phyloP scores from a whole-genome alignment of 805 yeast genomes.

The Yamadazyma akitaensis region DNA sequence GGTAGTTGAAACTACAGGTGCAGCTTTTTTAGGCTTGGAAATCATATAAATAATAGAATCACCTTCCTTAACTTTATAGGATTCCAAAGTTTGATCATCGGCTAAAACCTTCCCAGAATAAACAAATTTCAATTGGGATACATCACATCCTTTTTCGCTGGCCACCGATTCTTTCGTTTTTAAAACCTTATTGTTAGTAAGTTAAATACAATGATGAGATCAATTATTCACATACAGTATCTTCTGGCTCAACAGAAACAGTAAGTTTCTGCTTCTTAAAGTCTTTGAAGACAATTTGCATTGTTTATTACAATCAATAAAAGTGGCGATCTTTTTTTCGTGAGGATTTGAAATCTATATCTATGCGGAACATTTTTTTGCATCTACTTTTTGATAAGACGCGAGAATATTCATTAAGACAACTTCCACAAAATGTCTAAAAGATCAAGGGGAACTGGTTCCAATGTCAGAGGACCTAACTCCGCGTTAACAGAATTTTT shows the following conservation, averaged over 20 bases:
- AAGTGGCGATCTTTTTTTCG: conserved; percentile 7
- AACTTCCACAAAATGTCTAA: conserved; percentile 10
- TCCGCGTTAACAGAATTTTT: conserved; percentile 89
- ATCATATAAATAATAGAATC: conserved; percentile 94
- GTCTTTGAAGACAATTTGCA: conserved; percentile 85
- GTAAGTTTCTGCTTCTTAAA: conserved; percentile 88
- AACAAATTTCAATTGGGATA: conserved; percentile 76
- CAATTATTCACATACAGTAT: conserved; percentile 51
- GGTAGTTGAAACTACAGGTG: conserved; percentile 15
- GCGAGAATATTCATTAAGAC: not conserved
- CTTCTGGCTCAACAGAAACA: conserved; percentile 67
- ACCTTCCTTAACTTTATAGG: conserved; percentile 73
- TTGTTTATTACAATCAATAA: conserved; percentile 20
- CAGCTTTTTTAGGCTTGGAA: conserved; percentile 41
- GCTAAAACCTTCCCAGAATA: conserved; percentile 88
- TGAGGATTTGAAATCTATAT: not conserved
- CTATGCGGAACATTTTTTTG: not conserved
- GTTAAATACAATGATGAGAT: not conserved
- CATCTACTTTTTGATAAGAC: not conserved
- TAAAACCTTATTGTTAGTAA: conserved; percentile 36
- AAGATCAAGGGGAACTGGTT: conserved; percentile 11
- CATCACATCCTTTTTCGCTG: conserved; percentile 52
- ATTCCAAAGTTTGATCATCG: conserved; percentile 72
- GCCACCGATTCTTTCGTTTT: conserved; percentile 76
- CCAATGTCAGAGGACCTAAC: conserved; percentile 58